A percentile compares a stretch with the other conserved stretches of the same genome.
phyloP scores from a whole-genome alignment of 1,284 basidiomycete species.

The Marasmius fiardii region DNA sequence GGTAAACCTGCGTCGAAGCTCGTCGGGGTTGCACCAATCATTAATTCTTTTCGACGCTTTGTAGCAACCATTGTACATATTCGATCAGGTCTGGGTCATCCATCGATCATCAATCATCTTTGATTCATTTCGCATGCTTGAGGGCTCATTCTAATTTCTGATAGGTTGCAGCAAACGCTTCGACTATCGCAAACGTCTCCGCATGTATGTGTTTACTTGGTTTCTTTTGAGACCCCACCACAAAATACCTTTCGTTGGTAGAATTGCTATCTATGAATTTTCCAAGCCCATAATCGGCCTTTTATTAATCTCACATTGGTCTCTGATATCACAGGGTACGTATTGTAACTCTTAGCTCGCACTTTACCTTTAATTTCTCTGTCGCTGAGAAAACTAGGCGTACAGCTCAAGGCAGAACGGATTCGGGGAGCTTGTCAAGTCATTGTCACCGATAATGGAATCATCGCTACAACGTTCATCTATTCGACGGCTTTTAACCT shows the following conservation, averaged over 20 bases:
- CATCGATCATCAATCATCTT: background rate
- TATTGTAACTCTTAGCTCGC: slow-evolving; percentile 18
- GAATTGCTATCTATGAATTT: slow-evolving; percentile 16
- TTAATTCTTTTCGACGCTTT: background rate
- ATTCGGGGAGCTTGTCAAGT: slow-evolving; percentile 46
- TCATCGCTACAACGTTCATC: slow-evolving; percentile 56
- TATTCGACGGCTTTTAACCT: slow-evolving; percentile 74
- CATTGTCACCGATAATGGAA: slow-evolving; percentile 50
- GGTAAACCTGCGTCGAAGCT: slow-evolving; percentile 33
- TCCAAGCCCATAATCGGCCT: slow-evolving; percentile 42
- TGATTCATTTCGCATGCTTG: too few relatives aligned
- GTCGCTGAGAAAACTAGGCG: slow-evolving; percentile 44
- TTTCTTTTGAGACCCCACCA: background rate
- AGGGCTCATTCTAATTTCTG: background rate
- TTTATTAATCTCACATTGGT: slow-evolving; percentile 64
- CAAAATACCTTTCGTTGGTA: slow-evolving; percentile 2
- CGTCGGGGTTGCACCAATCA: background rate
- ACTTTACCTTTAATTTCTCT: background rate
- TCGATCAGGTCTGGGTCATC: slow-evolving; percentile 49
- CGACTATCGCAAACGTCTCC: slow-evolving; percentile 67
- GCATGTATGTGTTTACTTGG: slow-evolving; percentile 48
- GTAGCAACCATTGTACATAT: slow-evolving; percentile 66
- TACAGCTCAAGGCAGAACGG: slow-evolving; percentile 56
- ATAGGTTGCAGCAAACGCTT: slow-evolving; percentile 49
- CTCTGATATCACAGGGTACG: slow-evolving; percentile 70